phyloP scores from a whole-genome alignment of 1,284 basidiomycete genomes.

The Fomitopsis pinicola region DNA sequence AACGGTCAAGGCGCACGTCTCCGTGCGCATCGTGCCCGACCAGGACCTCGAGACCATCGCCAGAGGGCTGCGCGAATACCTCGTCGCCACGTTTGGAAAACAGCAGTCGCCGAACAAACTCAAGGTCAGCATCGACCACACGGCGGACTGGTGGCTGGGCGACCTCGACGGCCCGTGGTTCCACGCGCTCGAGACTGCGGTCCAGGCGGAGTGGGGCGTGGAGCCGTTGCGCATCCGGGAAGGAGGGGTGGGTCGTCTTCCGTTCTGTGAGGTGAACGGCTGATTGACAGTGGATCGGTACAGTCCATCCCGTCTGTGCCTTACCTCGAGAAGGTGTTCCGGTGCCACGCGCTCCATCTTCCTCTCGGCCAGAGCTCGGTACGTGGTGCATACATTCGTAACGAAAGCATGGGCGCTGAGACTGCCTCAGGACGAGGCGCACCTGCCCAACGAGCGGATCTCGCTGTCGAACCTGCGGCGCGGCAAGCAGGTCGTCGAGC shows the following conservation, averaged over 20 bases:
- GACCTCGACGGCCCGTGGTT: slow-evolving; percentile 82
- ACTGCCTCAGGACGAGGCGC: slow-evolving; percentile 69
- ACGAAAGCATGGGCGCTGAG: neutral
- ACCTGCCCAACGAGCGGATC: slow-evolving; percentile 84
- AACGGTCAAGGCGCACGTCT: slow-evolving; percentile 76
- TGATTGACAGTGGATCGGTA: slow-evolving; percentile 1
- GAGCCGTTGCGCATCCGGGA: slow-evolving; percentile 88
- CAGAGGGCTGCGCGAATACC: slow-evolving; percentile 53
- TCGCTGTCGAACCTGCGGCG: slow-evolving; percentile 71
- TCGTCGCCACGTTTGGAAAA: slow-evolving; percentile 56
- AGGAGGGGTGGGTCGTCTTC: slow-evolving; percentile 70
- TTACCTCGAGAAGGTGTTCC: slow-evolving; percentile 88
- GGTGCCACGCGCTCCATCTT: slow-evolving; percentile 79
- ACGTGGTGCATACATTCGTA: slow-evolving; percentile 21
- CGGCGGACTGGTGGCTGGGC: slow-evolving; percentile 96
- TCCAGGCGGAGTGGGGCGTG: slow-evolving; percentile 82
- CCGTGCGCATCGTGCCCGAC: slow-evolving; percentile 91
- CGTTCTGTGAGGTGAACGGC: neutral
- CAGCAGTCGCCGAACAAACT: slow-evolving; percentile 71
- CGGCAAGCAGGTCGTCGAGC: slow-evolving; percentile 71
- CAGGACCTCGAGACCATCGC: slow-evolving; percentile 78
- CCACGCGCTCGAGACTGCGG: slow-evolving; percentile 75
- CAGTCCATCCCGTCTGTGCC: slow-evolving; percentile 90
- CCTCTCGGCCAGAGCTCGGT: slow-evolving; percentile 86
- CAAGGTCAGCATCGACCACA: slow-evolving; percentile 75